phyloP scores from a whole-genome alignment of 805 yeast genomes.

The Zygoascus tannicola region DNA sequence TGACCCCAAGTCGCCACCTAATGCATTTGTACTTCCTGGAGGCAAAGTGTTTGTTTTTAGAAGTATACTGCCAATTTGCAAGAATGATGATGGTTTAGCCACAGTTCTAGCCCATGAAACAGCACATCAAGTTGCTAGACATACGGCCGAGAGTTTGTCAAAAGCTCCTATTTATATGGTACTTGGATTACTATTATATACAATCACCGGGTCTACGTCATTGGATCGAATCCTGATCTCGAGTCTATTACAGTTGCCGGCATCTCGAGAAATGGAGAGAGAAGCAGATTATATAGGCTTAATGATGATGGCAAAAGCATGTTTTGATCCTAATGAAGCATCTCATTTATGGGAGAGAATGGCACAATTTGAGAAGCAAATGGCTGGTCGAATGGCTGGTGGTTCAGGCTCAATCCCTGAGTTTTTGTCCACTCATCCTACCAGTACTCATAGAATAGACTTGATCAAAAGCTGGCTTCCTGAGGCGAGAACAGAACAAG shows the following conservation, averaged over 20 bases:
- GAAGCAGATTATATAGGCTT: conserved; percentile 95
- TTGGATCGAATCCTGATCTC: conserved; percentile 45
- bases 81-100: conserved; percentile 86
- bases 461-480: conserved; percentile 60
- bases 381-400: conserved; percentile 21
- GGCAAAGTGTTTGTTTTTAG: conserved; percentile 90
- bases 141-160: conserved; percentile 75
- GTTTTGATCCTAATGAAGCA: conserved; percentile 72
- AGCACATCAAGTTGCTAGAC: conserved; percentile 91
- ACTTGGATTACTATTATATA: conserved; percentile 43
- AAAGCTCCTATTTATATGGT: conserved; percentile 61
- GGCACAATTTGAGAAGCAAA: conserved; percentile 41
- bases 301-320: conserved; percentile 83
- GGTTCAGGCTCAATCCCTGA: conserved; percentile 36
- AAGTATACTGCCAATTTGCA: conserved; percentile 67
- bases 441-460: conserved; percentile 58
- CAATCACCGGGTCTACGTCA: conserved; percentile 50
- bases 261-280: conserved; percentile 86
- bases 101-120: conserved; percentile 90
- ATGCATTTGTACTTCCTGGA: conserved; percentile 93
- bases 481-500: conserved; percentile 32
- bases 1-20: conserved; percentile 69
- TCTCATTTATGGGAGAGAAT: conserved; percentile 75
- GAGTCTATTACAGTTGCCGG: conserved; percentile 63
- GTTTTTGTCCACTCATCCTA: conserved; percentile 83